Evolutionary conservation across 2,329 filamentous ascomycete genomes (phyloP), one percentile per base, ranked within the genome.

Genomic region (Zarea fungicola): DNA sequence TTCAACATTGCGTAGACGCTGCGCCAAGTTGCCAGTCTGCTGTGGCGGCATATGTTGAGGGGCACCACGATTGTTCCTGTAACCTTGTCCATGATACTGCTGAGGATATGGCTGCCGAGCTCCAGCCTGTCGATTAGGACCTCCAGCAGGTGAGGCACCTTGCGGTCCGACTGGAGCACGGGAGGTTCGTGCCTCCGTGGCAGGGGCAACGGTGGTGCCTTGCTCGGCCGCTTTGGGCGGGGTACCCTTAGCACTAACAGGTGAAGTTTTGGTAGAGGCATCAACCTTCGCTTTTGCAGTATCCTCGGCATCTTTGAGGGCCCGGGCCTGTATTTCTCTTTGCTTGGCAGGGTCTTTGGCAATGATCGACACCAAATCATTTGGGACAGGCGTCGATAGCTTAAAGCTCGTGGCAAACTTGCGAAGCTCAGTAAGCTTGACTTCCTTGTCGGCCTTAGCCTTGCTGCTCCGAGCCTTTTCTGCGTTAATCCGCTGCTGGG

Each of bases 261-360:
- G 40, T 14, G 34, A 34, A 14, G 34, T 40, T 16, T 35, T 44
- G 28, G 48, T 23, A 22, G 46, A 42, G 21, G 66, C 55, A 43
- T 73, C 73, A 16, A 72, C 61, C 61, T 83, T 83, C 48, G 78
- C 72, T 58, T 81, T 77, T 4, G 71, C 69, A 46, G 78, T 67
- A 54, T 83, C 80, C 54, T 89, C 83, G 3, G 83, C 84, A 56
- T 92, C 85, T 61, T 83, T 81, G 52, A 88, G 82, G 1, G 89
- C 89, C 66, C 91, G 95, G 58, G 90, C 86, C 61, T 96, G 85
- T 54, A 99, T 97, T 62, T 91, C 83, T 60, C 90, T 84, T 68
- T 97, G 93, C 71, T 96, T 99, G 39, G 75, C 78, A n/a, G 90
- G 90, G 63, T 99, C 93, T 65, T 97, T 99, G 51, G 93, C 92